Evolutionary conservation across 2,329 filamentous ascomycete genomes (phyloP), one percentile per base, ranked within the genome.

Genomic region (Fusarium falciforme): DNA sequence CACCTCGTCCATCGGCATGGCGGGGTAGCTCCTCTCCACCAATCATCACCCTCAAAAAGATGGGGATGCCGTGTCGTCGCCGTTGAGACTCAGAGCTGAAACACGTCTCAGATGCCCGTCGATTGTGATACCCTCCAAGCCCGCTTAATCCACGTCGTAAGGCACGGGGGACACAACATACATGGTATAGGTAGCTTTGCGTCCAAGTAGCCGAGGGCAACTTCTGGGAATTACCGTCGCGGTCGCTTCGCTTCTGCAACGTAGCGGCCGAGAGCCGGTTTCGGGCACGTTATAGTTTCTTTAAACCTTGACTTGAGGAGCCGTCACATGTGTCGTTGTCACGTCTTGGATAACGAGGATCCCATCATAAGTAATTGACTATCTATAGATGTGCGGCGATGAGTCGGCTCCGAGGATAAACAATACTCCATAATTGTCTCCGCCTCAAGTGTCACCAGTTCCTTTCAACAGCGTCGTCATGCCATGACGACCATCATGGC

Each of bases 51-150:
- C 12, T 1, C 7, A 14, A 25, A 22, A 5, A 20, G 47, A 42
- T 74, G 71, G 68, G 10, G 27, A 62, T 6, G 11, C 49, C 33
- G 33, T 75, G 36, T 64, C 69, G 36, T 63, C 60, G 44, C 66
- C 8, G 63, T 68, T 54, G 44, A 60, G 40, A 52, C 61, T 64
- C 67, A 61, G 27, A 74, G 72, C 72, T 75, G 72, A 75, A 75
- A 75, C 72, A 71, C 40, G 72, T 75, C 69, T 75, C 72, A 73
- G 63, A 75, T 71, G 20, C 61, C 31, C 33, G 71, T 49, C 72
- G 17, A 31, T 71, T 75, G 66, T 75, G 72, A 73, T 65, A 69
- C 71, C 27, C 52, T 29, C 33, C 16, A n/a, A 25, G 29, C 27
- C 33, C 49, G 27, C 49, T 62, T 59, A 47, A 35, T 17, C 29